Conservation (phyloP, 805 yeast genomes). For the Ogataea nonfermentans region DNA sequence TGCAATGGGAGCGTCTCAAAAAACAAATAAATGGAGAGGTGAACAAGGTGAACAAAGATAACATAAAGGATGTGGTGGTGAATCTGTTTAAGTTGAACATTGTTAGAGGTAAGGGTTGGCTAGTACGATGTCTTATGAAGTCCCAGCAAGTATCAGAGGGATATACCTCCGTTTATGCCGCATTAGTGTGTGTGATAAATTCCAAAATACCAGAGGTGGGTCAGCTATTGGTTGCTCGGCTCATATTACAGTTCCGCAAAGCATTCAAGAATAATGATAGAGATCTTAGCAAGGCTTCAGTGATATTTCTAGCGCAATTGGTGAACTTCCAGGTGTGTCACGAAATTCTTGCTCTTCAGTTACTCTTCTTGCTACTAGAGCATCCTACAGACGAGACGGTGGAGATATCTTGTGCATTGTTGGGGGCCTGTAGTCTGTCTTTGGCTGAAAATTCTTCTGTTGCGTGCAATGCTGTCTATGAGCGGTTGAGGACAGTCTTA, state of each 20-base stretch:
- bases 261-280: constrained; percentile 49
- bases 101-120: constrained; percentile 56
- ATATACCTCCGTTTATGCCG: constrained; percentile 50
- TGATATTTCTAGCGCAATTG: constrained; percentile 57
- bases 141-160: constrained; percentile 43
- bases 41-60: constrained; percentile 43
- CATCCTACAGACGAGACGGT: constrained; percentile 52
- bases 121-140: constrained; percentile 57
- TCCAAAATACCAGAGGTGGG: constrained; percentile 72
- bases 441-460: constrained; percentile 40
- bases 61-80: constrained; percentile 47
- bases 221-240: constrained; percentile 48
- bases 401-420: constrained; percentile 49
- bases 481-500: constrained; percentile 56
- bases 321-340: constrained; percentile 61
- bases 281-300: constrained; percentile 40
- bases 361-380: constrained; percentile 46
- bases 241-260: constrained; percentile 57
- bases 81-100: constrained; percentile 59
- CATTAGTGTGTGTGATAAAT: constrained; percentile 59
- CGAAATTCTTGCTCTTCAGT: constrained; percentile 51
- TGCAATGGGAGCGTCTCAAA: constrained; percentile 56
- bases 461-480: constrained; percentile 45
- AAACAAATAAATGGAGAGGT: constrained; percentile 47
- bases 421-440: constrained; percentile 52